Base-by-base conservation (phyloP, 768 basidiomycete genomes). In the Phaffia tasmanica region DNA sequence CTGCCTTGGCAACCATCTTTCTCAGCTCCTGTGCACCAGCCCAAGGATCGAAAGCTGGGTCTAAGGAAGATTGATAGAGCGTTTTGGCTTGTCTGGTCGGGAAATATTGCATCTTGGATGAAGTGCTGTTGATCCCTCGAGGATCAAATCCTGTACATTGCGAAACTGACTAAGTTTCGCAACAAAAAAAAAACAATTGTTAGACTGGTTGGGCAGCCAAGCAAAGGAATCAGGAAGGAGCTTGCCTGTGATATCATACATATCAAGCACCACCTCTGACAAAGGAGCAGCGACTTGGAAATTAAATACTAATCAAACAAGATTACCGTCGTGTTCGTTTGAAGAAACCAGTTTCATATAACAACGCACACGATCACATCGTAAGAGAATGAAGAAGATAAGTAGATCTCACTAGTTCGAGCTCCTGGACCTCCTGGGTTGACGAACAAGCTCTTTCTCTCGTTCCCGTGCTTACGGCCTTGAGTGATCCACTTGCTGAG, bases 381-480 rank as follows among this genome's bases (percentile, higher is more conserved):
- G 8, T 15, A 23, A n/a, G n/a, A n/a, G n/a, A n/a, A 47, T 23
- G 23, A 27, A 42, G 58, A 35, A 42, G 35, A n/a, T n/a, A 27
- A 23, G 1, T 5, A 60, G 27, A 32, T 25, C 61, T 29, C 15
- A 53, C 57, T 59, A 5, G 59, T 48, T 1, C 65, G 57, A 27
- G 50, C 65, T 30, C 65, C 65, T 16, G 65, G 65, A 6, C 65
- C 63, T 46, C 59, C 59, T 3, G 32, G 32, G 51, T 66, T 66
- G 19, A 66, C 30, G 16, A 66, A 61, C 9, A 66, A 18, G 0
- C 64, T 57, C n/a, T 50, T 62, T 48, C 29, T 62, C 29, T 21
- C 11, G 25, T 63, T 63, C 35, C 47, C n/a, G 21, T 30, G 27
- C 25, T 50, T 54, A 18, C 11, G 9, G 9, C 35, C 64, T 11